Conservation (phyloP, 805 yeast genomes). For the Yamadazyma phyllophila region DNA sequence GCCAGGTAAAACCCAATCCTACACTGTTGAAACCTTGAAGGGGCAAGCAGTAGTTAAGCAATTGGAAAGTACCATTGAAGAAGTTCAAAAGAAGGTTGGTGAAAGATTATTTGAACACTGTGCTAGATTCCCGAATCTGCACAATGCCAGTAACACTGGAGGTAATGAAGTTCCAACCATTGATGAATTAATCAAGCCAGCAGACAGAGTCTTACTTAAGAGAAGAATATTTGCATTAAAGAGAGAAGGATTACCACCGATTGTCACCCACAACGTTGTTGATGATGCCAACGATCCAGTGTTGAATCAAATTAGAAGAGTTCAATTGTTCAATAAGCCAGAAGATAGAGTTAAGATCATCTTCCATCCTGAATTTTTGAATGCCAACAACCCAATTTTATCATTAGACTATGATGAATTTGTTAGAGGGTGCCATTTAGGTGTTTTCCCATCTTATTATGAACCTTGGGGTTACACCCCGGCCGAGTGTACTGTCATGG, state of each 20-base stretch:
- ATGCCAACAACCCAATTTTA: slow-evolving; percentile 90
- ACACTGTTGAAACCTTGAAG: slow-evolving; percentile 91
- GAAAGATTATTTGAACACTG: slow-evolving; percentile 88
- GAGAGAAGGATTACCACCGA: slow-evolving; percentile 87
- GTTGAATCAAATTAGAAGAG: slow-evolving; percentile 85
- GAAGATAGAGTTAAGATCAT: slow-evolving; percentile 91
- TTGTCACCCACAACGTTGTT: slow-evolving; percentile 94
- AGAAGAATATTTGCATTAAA: slow-evolving; percentile 91
- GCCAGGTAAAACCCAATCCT: slow-evolving; percentile 95
- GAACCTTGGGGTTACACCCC: slow-evolving; percentile 99
- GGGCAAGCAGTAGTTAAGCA: slow-evolving; percentile 96
- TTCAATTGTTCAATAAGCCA: slow-evolving; percentile 84
- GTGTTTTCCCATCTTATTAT: slow-evolving; percentile 97
- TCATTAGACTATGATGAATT: slow-evolving; percentile 95
- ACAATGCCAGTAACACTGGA: slow-evolving; percentile 35
- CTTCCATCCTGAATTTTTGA: slow-evolving; percentile 96
- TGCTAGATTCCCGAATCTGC: slow-evolving; percentile 54
- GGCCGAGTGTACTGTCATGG: slow-evolving; percentile 99
- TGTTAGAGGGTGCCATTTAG: slow-evolving; percentile 96
- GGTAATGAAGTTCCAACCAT: slow-evolving; percentile 72
- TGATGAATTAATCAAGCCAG: slow-evolving; percentile 78
- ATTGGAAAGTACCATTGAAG: slow-evolving; percentile 81
- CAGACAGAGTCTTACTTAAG: slow-evolving; percentile 85
- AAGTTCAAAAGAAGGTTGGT: slow-evolving; percentile 84
- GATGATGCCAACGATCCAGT: slow-evolving; percentile 92